phyloP scores from a whole-genome alignment of 345 rosid genomes.

The Gossypium raimondii region DNA sequence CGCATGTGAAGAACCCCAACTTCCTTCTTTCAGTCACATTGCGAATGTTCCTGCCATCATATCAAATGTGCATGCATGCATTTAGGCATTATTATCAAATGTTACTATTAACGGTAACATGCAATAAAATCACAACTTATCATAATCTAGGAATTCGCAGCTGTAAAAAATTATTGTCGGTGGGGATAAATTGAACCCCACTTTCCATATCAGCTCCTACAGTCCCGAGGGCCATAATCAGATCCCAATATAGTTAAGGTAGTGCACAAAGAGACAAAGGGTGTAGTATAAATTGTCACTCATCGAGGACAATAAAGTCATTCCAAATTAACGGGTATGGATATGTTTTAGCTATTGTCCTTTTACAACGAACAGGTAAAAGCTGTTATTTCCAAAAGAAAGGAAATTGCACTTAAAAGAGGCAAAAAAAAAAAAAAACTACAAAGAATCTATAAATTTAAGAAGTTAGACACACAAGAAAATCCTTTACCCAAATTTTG shows the following conservation, averaged over 20 bases:
- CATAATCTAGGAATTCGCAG: background rate
- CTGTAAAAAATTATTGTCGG: conserved; percentile 11
- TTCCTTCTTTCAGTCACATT: conserved; percentile 73
- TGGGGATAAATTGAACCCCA: background rate
- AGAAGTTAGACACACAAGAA: background rate
- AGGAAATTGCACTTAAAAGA: too few relatives aligned
- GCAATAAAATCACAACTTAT: background rate
- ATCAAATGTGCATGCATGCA: background rate
- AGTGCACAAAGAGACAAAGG: conserved; percentile 15
- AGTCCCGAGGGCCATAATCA: conserved; percentile 1
- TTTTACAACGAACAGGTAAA: conserved; percentile 2
- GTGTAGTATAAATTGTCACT: conserved; percentile 17
- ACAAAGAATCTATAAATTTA: background rate
- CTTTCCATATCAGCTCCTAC: background rate
- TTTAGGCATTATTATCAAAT: background rate
- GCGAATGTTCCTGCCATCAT: conserved; percentile 56
- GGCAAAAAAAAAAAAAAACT: too few relatives aligned
- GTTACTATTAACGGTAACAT: conserved; percentile 2
- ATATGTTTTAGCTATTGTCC: conserved; percentile 16
- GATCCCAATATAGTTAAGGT: background rate
- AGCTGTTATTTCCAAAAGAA: conserved; percentile 9
- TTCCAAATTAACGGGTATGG: conserved; percentile 23
- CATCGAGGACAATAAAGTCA: conserved; percentile 23
- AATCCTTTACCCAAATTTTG: background rate
- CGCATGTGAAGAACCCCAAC: conserved; percentile 77